Percentiles rank a stretch among this genome's conserved stretches.
Conservation (phyloP, 2,329 filamentous ascomycete species). For the Alternaria atra region DNA sequence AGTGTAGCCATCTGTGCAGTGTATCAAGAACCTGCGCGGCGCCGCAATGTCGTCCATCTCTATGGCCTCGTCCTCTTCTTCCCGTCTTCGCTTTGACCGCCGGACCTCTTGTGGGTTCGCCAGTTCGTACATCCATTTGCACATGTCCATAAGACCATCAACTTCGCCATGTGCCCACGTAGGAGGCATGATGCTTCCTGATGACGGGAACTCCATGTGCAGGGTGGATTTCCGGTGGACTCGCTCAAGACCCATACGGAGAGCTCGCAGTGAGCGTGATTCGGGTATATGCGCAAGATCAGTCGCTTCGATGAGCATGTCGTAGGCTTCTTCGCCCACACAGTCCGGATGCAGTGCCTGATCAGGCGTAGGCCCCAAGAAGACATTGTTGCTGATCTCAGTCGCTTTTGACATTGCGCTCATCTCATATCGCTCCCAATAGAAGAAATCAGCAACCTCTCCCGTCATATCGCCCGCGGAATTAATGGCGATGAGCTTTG, state of each 20-base stretch:
- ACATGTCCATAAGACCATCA: conserved; percentile 84
- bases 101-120: conserved; percentile 68
- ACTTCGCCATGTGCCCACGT: conserved; percentile 84
- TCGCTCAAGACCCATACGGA: conserved; percentile 62
- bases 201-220: conserved; percentile 86
- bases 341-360: conserved; percentile 58
- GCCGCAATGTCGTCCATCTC: conserved; percentile 57
- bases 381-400: conserved; percentile 89
- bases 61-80: conserved; percentile 63
- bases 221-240: conserved; percentile 58
- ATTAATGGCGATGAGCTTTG: conserved; percentile 78
- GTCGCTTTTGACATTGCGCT: conserved; percentile 89
- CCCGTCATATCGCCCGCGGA: conserved; percentile 76
- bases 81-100: conserved; percentile 56
- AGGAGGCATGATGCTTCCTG: conserved; percentile 88
- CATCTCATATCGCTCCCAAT: conserved; percentile 92
- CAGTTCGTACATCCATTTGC: conserved; percentile 88
- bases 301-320: conserved; percentile 87
- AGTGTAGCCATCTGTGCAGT: conserved; percentile 95
- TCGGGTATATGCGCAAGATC: conserved; percentile 83
- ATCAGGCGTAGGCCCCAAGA: conserved; percentile 87
- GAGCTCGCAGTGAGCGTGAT: conserved; percentile 70
- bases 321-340: conserved; percentile 68
- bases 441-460: conserved; percentile 85
- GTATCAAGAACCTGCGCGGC: conserved; percentile 79